Percentiles rank a stretch among this genome's conserved stretches.
Conservation (phyloP, 441 rosid genomes). For the Capsella rubella region DNA sequence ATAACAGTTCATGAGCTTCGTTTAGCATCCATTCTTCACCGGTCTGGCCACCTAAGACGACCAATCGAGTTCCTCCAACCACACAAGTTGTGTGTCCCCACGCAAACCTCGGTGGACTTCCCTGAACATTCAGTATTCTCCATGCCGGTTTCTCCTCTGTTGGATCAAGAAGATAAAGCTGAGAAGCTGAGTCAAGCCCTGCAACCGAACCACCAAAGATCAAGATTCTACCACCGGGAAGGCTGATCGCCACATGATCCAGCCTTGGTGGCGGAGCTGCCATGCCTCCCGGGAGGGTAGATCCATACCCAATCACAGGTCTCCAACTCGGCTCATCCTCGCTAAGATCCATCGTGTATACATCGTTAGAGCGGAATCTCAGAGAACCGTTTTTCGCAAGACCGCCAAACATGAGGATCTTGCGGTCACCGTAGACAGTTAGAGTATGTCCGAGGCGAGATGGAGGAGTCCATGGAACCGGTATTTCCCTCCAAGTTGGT, state of each 20-base stretch:
- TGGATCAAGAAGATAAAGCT: conserved; percentile 87
- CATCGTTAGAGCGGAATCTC: conserved; percentile 92
- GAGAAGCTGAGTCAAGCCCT: conserved; percentile 93
- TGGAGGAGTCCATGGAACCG: conserved; percentile 92
- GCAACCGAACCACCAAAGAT: conserved; percentile 97
- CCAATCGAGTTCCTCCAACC: conserved; percentile 90
- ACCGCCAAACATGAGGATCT: conserved; percentile 96
- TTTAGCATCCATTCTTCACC: conserved; percentile 98
- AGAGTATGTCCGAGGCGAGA: conserved; percentile 91
- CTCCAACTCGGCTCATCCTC: conserved; percentile 93
- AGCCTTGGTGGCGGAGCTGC: conserved; percentile 94
- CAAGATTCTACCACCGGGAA: conserved; percentile 86
- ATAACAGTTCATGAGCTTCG: conserved; percentile 84
- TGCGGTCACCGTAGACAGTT: conserved; percentile 85
- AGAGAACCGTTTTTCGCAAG: conserved; percentile 87
- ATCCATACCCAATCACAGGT: conserved; percentile 65
- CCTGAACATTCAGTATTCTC: conserved; percentile 87
- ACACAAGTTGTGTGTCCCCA: conserved; percentile 99
- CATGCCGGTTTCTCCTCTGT: conserved; percentile 89
- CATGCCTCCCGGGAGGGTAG: conserved; percentile 76
- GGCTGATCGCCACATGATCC: conserved; percentile 91
- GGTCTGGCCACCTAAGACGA: conserved; percentile 95
- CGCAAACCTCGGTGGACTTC: conserved; percentile 88
- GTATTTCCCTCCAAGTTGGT: conserved; percentile 93
- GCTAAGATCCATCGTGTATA: conserved; percentile 88